These are phyloP conservation scores for Globisporangium solare DNA, from an alignment of 352 stramenopile species.

Conservation along the genomic window DNA sequence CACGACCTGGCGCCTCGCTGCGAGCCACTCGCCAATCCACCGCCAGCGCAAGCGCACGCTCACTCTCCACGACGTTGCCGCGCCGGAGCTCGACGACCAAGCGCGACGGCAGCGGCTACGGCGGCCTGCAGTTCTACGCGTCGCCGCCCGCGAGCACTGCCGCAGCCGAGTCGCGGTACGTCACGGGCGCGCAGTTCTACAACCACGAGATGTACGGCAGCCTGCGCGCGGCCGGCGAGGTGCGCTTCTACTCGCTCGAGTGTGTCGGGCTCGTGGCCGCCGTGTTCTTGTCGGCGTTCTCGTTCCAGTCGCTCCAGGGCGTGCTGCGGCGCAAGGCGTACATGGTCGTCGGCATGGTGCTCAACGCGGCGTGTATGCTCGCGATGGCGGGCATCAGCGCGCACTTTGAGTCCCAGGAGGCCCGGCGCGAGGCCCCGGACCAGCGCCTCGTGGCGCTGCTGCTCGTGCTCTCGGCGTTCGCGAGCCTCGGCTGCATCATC, in stretches of 20 bases:
- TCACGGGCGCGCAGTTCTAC: constrained; percentile 30
- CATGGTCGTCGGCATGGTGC: constrained; percentile 71
- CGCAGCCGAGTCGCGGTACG: constrained; percentile 4
- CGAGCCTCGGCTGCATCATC: constrained; percentile 26
- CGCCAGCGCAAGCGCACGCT: too few relatives aligned
- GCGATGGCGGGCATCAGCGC: constrained; percentile 26
- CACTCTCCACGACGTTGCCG: constrained; percentile 9
- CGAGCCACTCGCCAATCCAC: too few relatives aligned
- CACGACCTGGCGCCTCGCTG: too few relatives aligned
- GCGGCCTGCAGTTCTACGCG: constrained; percentile 10
- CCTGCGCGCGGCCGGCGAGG: constrained; percentile 21
- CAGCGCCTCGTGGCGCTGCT: constrained; percentile 16
- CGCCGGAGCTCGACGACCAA: not conserved
- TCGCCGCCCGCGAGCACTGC: not conserved
- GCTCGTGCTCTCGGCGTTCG: constrained; percentile 20
- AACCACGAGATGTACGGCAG: constrained; percentile 52
- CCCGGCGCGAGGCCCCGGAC: not conserved
- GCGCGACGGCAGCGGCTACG: constrained; percentile 1
- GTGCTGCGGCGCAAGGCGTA: constrained; percentile 82
- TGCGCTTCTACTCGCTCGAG: constrained; percentile 17
- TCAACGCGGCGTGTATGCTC: constrained; percentile 11
- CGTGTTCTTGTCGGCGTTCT: constrained; percentile 19
- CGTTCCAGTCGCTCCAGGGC: constrained; percentile 13
- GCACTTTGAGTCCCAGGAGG: constrained; percentile 14
- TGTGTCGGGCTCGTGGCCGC: constrained; percentile 17